Evolutionary conservation across 1,284 basidiomycete genomes (phyloP).

Genomic region (Puccinia brachypodii): DNA sequence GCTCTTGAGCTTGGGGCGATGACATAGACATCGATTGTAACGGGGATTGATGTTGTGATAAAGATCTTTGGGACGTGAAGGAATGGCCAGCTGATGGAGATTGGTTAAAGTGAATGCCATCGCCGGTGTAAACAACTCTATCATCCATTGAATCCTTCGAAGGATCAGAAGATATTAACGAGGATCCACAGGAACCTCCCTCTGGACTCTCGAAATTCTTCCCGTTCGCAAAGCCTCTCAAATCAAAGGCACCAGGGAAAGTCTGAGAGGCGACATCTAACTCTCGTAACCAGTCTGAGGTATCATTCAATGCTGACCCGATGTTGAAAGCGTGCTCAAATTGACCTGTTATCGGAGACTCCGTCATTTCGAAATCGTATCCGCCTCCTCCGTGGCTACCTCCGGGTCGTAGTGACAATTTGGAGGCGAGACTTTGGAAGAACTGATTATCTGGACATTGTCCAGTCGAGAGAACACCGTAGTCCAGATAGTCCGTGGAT

Average conservation of each 20-base stretch:
- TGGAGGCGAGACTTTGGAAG: not conserved
- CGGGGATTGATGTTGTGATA: not conserved
- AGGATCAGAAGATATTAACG: constrained; percentile 21
- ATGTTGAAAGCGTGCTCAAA: not conserved
- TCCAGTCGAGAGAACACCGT: not conserved
- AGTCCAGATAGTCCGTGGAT: constrained; percentile 21
- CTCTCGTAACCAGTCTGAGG: constrained; percentile 34
- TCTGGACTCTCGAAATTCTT: constrained; percentile 9
- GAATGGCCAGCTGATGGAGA: not conserved
- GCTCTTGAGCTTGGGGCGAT: not conserved
- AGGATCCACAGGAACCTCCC: constrained; percentile 21
- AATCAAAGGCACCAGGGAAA: constrained; percentile 40
- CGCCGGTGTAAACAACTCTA: constrained; percentile 28
- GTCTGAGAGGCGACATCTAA: constrained; percentile 25
- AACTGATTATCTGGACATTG: constrained; percentile 4
- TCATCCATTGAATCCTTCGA: constrained; percentile 10
- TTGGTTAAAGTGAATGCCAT: not conserved
- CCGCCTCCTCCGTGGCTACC: not conserved
- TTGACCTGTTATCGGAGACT: not conserved
- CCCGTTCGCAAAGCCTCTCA: constrained; percentile 3
- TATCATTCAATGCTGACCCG: not conserved
- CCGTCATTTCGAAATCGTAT: not conserved
- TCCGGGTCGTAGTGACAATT: not conserved
- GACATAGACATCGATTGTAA: not conserved
- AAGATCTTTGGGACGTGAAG: not conserved